Conservation (phyloP, 768 basidiomycete species). For the Lentinula edodes region DNA sequence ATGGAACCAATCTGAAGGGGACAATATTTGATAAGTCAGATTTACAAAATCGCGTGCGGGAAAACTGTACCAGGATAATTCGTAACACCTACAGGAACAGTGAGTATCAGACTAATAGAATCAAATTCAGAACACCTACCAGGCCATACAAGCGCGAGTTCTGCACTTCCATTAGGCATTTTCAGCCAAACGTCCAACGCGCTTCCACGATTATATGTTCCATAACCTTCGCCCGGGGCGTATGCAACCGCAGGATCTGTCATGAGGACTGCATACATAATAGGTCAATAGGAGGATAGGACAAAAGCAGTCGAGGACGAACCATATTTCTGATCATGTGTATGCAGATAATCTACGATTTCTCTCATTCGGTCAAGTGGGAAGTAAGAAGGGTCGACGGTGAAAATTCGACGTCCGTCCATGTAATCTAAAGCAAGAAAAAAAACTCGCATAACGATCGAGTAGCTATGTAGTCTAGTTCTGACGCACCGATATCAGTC, state of each 20-base stretch:
- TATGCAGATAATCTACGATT: slow-evolving; percentile 56
- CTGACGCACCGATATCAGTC: slow-evolving; percentile 59
- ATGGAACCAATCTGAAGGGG: slow-evolving; percentile 53
- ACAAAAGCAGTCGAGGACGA: slow-evolving; percentile 11
- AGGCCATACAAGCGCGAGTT: slow-evolving; percentile 60
- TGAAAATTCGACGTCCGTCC: slow-evolving; percentile 63
- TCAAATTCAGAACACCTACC: slow-evolving; percentile 27
- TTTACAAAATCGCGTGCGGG: too few species aligned
- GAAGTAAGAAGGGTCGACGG: slow-evolving; percentile 64
- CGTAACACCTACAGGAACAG: slow-evolving; percentile 38
- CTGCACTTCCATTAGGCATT: slow-evolving; percentile 51
- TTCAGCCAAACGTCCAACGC: slow-evolving; percentile 55
- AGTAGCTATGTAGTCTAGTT: background rate
- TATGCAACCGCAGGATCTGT: slow-evolving; percentile 67
- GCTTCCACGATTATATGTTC: slow-evolving; percentile 49
- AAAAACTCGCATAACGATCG: background rate
- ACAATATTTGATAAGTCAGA: too few species aligned
- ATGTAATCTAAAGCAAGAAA: slow-evolving; percentile 49
- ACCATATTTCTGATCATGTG: slow-evolving; percentile 55
- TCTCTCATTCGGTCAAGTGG: slow-evolving; percentile 58
- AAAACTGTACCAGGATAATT: slow-evolving; percentile 42
- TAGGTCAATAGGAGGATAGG: background rate
- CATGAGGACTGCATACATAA: slow-evolving; percentile 49
- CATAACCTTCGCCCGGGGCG: slow-evolving; percentile 41
- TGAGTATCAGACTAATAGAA: background rate